Conservation (phyloP, 192 early-diverging fungal genomes). For the Coemansia sp. region DNA sequence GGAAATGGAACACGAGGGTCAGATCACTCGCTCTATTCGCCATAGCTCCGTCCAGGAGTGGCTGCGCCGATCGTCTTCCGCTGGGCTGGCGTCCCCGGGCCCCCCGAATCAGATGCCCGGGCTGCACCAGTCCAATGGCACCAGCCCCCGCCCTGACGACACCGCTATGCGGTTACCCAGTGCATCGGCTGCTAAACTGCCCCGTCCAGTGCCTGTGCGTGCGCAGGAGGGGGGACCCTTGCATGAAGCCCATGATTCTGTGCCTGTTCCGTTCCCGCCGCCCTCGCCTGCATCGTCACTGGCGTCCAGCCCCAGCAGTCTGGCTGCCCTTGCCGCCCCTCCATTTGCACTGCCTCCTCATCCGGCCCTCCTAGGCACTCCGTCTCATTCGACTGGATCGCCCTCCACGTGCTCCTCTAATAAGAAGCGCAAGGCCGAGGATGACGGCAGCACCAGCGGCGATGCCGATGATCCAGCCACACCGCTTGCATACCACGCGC, state of each 20-base stretch:
- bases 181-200: constrained; percentile 1
- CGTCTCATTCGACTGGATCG: no score
- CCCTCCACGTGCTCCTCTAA: neutral
- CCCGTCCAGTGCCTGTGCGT: constrained; percentile 4
- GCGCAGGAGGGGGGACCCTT: neutral
- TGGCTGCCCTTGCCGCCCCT: neutral
- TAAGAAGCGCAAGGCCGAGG: constrained; percentile 35
- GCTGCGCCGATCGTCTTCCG: constrained; percentile 31
- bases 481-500: constrained; percentile 12
- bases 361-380: no score
- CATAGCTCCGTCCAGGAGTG: constrained; percentile 53
- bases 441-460: constrained; percentile 20
- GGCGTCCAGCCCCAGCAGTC: constrained; percentile 33
- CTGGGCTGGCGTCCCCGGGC: neutral
- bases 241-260: neutral
- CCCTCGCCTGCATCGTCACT: constrained; percentile 28
- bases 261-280: constrained; percentile 16
- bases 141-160: no score
- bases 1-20: constrained; percentile 54
- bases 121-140: no score
- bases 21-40: constrained; percentile 49
- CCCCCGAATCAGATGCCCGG: no score
- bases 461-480: constrained; percentile 3
- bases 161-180: neutral
- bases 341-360: no score